Conservation (phyloP, 305 asterid species). For the Fraxinus ornus region DNA sequence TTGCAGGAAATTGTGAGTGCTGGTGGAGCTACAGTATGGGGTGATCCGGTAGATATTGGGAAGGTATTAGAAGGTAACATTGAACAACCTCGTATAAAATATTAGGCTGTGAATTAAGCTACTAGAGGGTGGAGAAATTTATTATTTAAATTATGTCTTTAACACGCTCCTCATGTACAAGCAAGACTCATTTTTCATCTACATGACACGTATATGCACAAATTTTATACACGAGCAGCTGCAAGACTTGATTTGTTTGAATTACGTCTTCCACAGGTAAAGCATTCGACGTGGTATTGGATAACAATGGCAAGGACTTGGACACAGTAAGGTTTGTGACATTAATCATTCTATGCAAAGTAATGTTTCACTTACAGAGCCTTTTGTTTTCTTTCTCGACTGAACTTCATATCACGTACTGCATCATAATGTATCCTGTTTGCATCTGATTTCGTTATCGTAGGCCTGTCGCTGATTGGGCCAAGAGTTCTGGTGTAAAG, state of each 20-base stretch:
- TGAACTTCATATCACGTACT: not conserved
- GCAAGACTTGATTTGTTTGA: not conserved
- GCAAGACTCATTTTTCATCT: not conserved
- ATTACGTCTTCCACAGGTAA: constrained; percentile 32
- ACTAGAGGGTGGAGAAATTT: not conserved
- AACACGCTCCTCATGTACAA: not conserved
- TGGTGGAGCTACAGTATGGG: constrained; percentile 96
- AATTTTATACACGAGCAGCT: not conserved
- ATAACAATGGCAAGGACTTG: constrained; percentile 95
- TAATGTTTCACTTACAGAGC: not conserved
- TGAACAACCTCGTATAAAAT: not conserved
- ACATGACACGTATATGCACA: not conserved
- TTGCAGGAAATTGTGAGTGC: constrained; percentile 77
- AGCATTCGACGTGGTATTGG: constrained; percentile 80
- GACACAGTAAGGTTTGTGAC: constrained; percentile 66
- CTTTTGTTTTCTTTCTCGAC: not conserved
- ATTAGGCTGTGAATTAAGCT: not conserved
- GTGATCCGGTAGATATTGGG: constrained; percentile 66
- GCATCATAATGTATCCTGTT: not conserved
- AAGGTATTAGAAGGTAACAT: constrained; percentile 62
- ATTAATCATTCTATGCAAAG: not conserved
- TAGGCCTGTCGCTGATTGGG: constrained; percentile 97
- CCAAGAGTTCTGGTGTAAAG: constrained; percentile 67
- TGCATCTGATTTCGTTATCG: constrained; percentile 6
- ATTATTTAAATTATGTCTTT: not conserved